Evolutionary conservation across 768 basidiomycete genomes (phyloP), one percentile per base, ranked within the genome.

Genomic region (Suillus alpinus): DNA sequence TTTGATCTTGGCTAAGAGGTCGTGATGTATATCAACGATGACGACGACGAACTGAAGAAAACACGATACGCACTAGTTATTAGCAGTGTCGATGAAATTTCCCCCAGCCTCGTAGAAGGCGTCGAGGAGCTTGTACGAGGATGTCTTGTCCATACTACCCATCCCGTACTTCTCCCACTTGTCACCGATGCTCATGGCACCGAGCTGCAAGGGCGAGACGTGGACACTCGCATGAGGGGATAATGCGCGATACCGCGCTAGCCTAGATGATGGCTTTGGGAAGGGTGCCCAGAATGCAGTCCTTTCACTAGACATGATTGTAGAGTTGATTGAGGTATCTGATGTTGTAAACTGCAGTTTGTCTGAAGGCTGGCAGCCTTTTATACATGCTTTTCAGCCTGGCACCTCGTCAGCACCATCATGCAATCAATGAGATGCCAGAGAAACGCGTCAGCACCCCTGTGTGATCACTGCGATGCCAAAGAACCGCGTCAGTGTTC

Each of bases 191-290:
- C 72, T 80, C 80, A 80, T 79, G 4, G 75, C 81, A 3, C 82
- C 82, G 26, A 84, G 77, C 44, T 73, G 72, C n/a, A 83, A 66
- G 0, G 83, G 81, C 2, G 82, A 84, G n/a, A 83, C 83, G 47
- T 76, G 77, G 29, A 83, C 68, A 14, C 80, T 78, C 0, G 81
- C 78, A 12, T 63, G 49, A 6, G 78, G 75, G 0, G 78, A 76
- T 16, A 82, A 68, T 14, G 63, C 63, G 14, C 81, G 76, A 65
- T 80, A 77, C 20, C 72, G 67, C 26, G 75, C 77, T 12, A 78
- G 74, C 7, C 67, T 66, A 3, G 77, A 74, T 10, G 69, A 59
- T 2, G 76, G 75, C 55, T 66, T 64, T 7, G 69, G 68, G 1
- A 64, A 59, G 31, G 70, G 65, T 7, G 32, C 3, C 0, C 62